Percentiles rank a stretch among this genome's conserved stretches.
phyloP scores from a whole-genome alignment of 2,329 filamentous ascomycete genomes.

The Penicillium sclerotigenum region DNA sequence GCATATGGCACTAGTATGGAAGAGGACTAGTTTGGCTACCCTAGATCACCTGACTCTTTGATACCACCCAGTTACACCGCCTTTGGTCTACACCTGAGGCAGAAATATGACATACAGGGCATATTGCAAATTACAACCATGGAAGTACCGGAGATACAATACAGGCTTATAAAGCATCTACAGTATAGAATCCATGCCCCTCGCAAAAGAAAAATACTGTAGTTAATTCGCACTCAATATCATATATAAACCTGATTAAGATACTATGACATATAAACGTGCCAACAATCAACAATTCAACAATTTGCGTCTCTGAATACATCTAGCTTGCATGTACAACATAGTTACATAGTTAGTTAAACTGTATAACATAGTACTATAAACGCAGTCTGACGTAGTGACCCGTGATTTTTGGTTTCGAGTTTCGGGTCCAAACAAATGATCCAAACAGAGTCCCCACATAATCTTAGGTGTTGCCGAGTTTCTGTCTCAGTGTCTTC shows the following conservation, averaged over 20 bases:
- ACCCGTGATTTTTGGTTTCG: background rate
- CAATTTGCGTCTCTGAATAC: background rate
- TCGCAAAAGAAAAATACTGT: background rate
- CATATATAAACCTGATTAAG: background rate
- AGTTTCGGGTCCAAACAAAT: slow-evolving; percentile 2
- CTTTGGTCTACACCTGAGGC: background rate
- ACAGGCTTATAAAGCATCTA: background rate
- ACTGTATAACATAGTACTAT: too few relatives aligned
- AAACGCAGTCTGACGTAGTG: slow-evolving; percentile 6
- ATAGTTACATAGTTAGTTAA: too few relatives aligned
- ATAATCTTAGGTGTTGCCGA: background rate
- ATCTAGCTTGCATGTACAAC: background rate
- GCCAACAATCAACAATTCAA: background rate
- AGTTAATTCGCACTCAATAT: background rate
- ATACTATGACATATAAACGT: background rate
- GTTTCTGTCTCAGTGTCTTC: slow-evolving; percentile 1
- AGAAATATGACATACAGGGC: background rate
- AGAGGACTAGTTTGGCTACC: background rate
- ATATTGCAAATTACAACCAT: background rate
- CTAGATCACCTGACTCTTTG: background rate
- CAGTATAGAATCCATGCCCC: background rate
- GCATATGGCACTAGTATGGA: slow-evolving; percentile 18
- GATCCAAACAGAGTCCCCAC: background rate
- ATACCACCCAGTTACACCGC: background rate
- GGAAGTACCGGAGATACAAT: background rate